Base-by-base conservation (phyloP, 805 yeast species). In the Starmerella scarabaei region DNA sequence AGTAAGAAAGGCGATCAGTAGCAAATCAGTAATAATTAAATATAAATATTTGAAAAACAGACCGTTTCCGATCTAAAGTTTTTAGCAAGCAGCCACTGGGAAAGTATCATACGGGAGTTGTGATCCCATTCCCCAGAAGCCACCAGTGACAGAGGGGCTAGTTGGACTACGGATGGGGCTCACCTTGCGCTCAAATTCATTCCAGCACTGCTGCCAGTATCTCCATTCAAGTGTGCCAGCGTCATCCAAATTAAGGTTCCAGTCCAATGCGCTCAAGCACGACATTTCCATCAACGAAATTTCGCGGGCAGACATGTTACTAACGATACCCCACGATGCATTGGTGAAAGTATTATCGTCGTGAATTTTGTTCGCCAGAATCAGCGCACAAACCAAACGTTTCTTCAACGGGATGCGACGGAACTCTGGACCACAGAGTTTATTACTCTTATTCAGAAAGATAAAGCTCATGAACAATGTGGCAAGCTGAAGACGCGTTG, bases 341-440 rank as follows among this genome's bases (percentile, higher is more conserved):
- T 88, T 88, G 45, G 94, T 84, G 57, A 88, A 88, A 21, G 96
- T 88, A 63, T 88, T 85, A 64, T 88, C 98, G 62, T 88, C 97
- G 57, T 86, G 84, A 59, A 84, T 83, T 63, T 88, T 88, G 65
- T 88, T 88, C 35, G 95, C 93, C 45, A 88, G 65, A 28, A 88
- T 73, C 33, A 88, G 67, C 3, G 93, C 70, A 17, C 80, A 67
- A 32, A 78, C 75, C 31, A 84, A 59, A 57, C 65, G 69, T 5
- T 27, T 27, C 21, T 40, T 36, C 26, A 35, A 55, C 63, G 68
- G 63, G 69, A 81, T 54, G 23, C 21, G 26, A n/a, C 19, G 28
- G 27, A 32, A 32, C 17, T 18, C 26, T 16, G 14, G n/a, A 28
- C 27, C 28, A 19, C 37, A 37, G 19, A 42, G 23, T 24, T 6